Percentiles rank a stretch among this genome's conserved stretches.
These are phyloP conservation scores for Solanum rostratum DNA, from an alignment of 257 asterid genomes.

Conservation along the genomic window DNA sequence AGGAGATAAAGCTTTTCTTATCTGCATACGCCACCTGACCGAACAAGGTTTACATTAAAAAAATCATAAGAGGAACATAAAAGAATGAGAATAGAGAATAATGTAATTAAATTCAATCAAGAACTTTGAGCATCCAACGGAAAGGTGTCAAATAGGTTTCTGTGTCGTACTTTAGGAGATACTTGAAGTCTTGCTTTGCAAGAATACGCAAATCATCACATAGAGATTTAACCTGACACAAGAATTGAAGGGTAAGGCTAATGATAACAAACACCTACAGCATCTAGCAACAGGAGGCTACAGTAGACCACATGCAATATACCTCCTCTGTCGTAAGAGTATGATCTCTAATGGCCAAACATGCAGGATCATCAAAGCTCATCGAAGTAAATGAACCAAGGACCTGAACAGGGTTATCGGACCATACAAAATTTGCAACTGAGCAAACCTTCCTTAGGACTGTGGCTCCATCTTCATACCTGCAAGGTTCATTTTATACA, in stretches of 20 bases:
- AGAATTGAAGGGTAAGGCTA: not conserved
- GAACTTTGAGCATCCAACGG: not conserved
- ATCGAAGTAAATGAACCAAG: conserved; percentile 77
- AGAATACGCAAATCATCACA: conserved; percentile 82
- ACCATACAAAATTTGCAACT: conserved; percentile 74
- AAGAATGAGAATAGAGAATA: not conserved
- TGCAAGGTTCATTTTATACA: conserved; percentile 9
- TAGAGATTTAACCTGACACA: conserved; percentile 56
- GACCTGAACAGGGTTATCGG: conserved; percentile 57
- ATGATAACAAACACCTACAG: not conserved
- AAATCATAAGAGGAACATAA: not conserved
- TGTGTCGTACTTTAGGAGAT: conserved; percentile 61
- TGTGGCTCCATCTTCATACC: conserved; percentile 90
- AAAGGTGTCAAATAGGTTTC: not conserved
- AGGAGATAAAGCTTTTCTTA: conserved; percentile 78
- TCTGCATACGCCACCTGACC: conserved; percentile 70
- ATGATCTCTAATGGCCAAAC: conserved; percentile 60
- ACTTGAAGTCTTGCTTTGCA: conserved; percentile 89
- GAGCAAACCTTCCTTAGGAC: conserved; percentile 56
- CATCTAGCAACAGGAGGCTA: not conserved
- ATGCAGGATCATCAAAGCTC: conserved; percentile 52
- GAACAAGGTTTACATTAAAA: not conserved
- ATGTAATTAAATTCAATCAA: not conserved
- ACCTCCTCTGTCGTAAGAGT: conserved; percentile 82
- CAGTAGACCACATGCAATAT: not conserved